phyloP scores from a whole-genome alignment of 2,329 filamentous ascomycete genomes.

The Ophiostoma quercus region DNA sequence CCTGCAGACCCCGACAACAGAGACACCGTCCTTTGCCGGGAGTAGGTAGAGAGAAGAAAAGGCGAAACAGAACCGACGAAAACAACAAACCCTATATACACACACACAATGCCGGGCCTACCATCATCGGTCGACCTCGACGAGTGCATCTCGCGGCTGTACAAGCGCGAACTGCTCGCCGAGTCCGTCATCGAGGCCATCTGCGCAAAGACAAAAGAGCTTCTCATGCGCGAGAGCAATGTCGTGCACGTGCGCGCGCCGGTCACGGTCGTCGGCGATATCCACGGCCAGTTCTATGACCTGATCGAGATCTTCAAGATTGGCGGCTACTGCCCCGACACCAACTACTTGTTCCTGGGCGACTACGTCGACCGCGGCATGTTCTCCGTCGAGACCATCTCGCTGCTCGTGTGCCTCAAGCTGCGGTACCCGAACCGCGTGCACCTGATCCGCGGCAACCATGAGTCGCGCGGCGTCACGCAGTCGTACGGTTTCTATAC shows the following conservation, averaged over 20 bases:
- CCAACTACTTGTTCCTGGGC: constrained; percentile 94
- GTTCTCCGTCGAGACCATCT: constrained; percentile 98
- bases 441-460: constrained; percentile 93
- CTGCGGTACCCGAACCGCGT: constrained; percentile 93
- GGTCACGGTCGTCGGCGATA: constrained; percentile 95
- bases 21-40: constrained; percentile 31
- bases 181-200: constrained; percentile 98
- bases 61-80: background rate
- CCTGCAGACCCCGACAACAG: constrained; percentile 30
- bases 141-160: constrained; percentile 94
- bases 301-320: constrained; percentile 99
- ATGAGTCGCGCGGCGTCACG: constrained; percentile 94
- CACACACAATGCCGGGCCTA: background rate
- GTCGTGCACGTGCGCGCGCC: constrained; percentile 95
- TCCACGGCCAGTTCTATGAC: constrained; percentile 98
- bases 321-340: constrained; percentile 93
- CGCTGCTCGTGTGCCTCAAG: constrained; percentile 93
- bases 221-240: constrained; percentile 99
- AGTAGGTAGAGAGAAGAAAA: constrained; percentile 22
- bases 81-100: background rate
- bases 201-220: constrained; percentile 97
- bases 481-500: constrained; percentile 99
- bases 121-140: constrained; percentile 93
- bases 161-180: constrained; percentile 90
- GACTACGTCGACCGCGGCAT: constrained; percentile 98